Conservation (phyloP, 1,139 yeast species). For the Yamadazyma buinensis region DNA sequence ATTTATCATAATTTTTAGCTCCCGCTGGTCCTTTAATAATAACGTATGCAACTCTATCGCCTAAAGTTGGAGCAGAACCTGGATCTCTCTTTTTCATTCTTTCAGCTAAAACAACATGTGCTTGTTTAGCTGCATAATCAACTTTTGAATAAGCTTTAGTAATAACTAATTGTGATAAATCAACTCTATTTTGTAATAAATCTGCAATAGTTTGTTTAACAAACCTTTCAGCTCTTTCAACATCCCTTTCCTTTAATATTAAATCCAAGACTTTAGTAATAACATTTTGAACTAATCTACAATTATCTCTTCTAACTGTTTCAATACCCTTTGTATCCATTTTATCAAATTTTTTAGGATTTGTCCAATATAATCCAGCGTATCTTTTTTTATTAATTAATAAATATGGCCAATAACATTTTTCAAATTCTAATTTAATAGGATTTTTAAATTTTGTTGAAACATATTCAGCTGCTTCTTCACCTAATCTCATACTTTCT, state of each 20-base stretch:
- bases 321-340: slow-evolving; percentile 99
- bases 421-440: slow-evolving; percentile 92
- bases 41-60: slow-evolving; percentile 98
- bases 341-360: slow-evolving; percentile 83
- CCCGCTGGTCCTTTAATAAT: slow-evolving; percentile 74
- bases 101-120: slow-evolving; percentile 94
- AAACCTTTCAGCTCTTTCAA: slow-evolving; percentile 78
- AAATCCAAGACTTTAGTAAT: slow-evolving; percentile 86
- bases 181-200: slow-evolving; percentile 84
- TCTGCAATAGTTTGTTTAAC: slow-evolving; percentile 90
- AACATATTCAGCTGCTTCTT: slow-evolving; percentile 89
- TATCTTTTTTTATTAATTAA: slow-evolving; percentile 93
- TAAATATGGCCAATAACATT: slow-evolving; percentile 91
- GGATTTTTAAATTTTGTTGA: slow-evolving; percentile 79
- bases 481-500: slow-evolving; percentile 87
- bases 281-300: slow-evolving; percentile 90
- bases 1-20: slow-evolving; percentile 88
- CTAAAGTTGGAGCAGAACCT: slow-evolving; percentile 93
- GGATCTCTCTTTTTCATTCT: slow-evolving; percentile 96
- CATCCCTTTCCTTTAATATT: slow-evolving; percentile 85
- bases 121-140: slow-evolving; percentile 94
- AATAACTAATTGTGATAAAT: slow-evolving; percentile 88
- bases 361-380: slow-evolving; percentile 97
- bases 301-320: slow-evolving; percentile 96
- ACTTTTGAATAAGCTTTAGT: slow-evolving; percentile 87